Evolutionary conservation across 2,329 filamentous ascomycete species (phyloP).

Genomic region (Raffaelea arxii): DNA sequence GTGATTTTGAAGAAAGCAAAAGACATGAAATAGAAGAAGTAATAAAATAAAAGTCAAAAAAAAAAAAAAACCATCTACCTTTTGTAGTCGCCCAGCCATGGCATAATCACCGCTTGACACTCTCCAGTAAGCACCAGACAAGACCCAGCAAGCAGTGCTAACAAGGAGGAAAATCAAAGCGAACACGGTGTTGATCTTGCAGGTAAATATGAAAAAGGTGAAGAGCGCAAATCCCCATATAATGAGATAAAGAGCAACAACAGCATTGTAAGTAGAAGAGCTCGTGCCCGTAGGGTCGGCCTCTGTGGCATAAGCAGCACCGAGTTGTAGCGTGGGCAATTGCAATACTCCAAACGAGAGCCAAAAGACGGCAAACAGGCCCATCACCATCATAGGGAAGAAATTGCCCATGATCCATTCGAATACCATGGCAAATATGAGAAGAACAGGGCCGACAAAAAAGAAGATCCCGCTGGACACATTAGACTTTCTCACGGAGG

Average conservation of each 20-base stretch:
- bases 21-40: too few relatives aligned
- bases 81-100: slow-evolving; percentile 31
- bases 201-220: slow-evolving; percentile 40
- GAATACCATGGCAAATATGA: slow-evolving; percentile 27
- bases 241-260: slow-evolving; percentile 37
- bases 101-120: slow-evolving; percentile 31
- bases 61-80: slow-evolving; percentile 22
- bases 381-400: slow-evolving; percentile 42
- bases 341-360: slow-evolving; percentile 41
- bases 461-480: slow-evolving; percentile 25
- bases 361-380: slow-evolving; percentile 39
- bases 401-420: slow-evolving; percentile 44
- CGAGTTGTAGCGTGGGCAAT: slow-evolving; percentile 36
- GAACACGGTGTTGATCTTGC: slow-evolving; percentile 40
- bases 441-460: slow-evolving; percentile 27
- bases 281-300: slow-evolving; percentile 31
- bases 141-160: slow-evolving; percentile 31
- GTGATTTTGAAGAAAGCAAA: too few relatives aligned
- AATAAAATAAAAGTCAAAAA: not conserved
- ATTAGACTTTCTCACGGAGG: too few relatives aligned
- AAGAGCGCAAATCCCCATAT: slow-evolving; percentile 43
- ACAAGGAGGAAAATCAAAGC: slow-evolving; percentile 38
- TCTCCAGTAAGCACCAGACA: slow-evolving; percentile 39
- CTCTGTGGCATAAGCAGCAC: slow-evolving; percentile 29
- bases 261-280: slow-evolving; percentile 36